phyloP scores from a whole-genome alignment of 805 yeast species.

The Candida succiphila region DNA sequence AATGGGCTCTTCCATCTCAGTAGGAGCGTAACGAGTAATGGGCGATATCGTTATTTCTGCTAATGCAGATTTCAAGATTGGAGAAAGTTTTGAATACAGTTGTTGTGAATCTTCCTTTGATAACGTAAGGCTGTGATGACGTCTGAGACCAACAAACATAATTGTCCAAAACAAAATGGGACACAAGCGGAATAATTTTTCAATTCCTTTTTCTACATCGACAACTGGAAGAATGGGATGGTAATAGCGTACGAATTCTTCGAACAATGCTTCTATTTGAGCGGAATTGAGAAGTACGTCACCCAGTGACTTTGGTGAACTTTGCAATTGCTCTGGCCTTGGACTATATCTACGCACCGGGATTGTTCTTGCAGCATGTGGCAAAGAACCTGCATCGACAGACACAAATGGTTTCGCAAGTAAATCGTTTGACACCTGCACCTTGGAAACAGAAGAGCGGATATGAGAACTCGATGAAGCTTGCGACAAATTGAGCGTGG shows the following conservation, averaged over 20 bases:
- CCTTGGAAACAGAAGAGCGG: too few species aligned
- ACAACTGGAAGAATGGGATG: constrained; percentile 86
- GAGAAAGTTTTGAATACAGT: constrained; percentile 54
- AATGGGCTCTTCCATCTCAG: constrained; percentile 71
- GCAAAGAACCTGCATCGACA: neutral
- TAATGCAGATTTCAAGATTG: constrained; percentile 61
- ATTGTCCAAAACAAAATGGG: constrained; percentile 94
- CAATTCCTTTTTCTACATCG: constrained; percentile 75
- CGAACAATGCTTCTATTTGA: constrained; percentile 51
- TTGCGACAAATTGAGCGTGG: too few species aligned
- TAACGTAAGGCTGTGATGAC: constrained; percentile 30
- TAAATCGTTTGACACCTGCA: too few species aligned
- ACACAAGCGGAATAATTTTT: constrained; percentile 63
- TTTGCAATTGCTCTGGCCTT: constrained; percentile 26
- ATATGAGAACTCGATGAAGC: too few species aligned
- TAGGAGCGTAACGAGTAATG: constrained; percentile 72
- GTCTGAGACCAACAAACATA: constrained; percentile 72
- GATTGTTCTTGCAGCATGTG: too few species aligned
- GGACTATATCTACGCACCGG: neutral
- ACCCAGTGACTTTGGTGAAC: constrained; percentile 66
- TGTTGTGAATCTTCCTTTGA: constrained; percentile 18
- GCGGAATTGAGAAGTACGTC: constrained; percentile 51
- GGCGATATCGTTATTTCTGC: constrained; percentile 90
- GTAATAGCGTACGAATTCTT: constrained; percentile 66
- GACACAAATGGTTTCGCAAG: too few species aligned